Evolutionary conservation across 108 stramenopile species (phyloP).

Genomic region (Nitzschia inconspicua): DNA sequence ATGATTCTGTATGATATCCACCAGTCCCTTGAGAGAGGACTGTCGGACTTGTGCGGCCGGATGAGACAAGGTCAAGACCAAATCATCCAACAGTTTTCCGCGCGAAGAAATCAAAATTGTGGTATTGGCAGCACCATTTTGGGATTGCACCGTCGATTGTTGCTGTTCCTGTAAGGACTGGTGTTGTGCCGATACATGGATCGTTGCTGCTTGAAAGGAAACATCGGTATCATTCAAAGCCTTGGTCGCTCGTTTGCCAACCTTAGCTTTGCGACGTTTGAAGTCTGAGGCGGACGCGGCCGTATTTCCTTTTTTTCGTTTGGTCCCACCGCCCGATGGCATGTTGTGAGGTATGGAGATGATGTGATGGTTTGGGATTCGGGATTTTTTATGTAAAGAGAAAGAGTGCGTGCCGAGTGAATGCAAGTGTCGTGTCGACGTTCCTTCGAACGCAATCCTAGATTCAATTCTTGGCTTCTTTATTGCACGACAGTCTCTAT

Average conservation of each 20-base stretch:
- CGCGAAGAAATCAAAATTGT: conserved; percentile 48
- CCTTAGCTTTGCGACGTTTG: conserved; percentile 82
- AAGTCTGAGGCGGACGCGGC: conserved; percentile 38
- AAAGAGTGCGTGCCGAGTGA: too few relatives aligned
- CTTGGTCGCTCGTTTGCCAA: conserved; percentile 72
- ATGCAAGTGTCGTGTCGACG: too few relatives aligned
- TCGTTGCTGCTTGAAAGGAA: conserved; percentile 61
- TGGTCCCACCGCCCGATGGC: too few relatives aligned
- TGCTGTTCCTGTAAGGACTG: conserved; percentile 34
- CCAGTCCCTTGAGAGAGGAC: conserved; percentile 66
- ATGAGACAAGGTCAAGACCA: conserved; percentile 51
- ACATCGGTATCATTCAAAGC: conserved; percentile 76
- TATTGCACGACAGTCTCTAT: too few relatives aligned
- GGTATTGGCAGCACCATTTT: too few relatives aligned
- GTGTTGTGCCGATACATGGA: conserved; percentile 50
- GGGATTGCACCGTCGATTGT: neutral
- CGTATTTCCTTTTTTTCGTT: conserved; percentile 17
- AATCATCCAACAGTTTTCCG: conserved; percentile 57
- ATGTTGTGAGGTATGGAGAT: too few relatives aligned
- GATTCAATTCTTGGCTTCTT: too few relatives aligned
- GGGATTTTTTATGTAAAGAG: too few relatives aligned
- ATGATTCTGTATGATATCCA: conserved; percentile 49
- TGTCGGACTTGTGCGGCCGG: conserved; percentile 60
- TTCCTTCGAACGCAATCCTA: too few relatives aligned
- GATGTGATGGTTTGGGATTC: too few relatives aligned